A percentile compares a stretch with the other conserved stretches of the same genome.
These are phyloP conservation scores for Pleurotus citrinopileatus DNA, from an alignment of 768 basidiomycete species.

Conservation along the genomic window DNA sequence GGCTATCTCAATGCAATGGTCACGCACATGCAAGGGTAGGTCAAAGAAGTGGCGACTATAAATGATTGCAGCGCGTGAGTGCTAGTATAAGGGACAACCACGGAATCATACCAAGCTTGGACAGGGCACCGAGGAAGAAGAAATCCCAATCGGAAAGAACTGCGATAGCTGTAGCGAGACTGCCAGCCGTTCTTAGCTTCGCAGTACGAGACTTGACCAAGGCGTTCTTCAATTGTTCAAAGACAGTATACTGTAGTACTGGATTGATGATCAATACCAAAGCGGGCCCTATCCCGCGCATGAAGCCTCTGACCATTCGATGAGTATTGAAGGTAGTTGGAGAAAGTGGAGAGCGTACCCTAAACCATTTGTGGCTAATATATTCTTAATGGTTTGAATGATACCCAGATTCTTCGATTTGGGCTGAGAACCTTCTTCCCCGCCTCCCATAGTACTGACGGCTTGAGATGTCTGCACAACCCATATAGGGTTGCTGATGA, in stretches of 20 bases:
- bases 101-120: slow-evolving; percentile 71
- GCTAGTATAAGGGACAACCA: neutral
- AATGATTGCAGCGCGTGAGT: neutral
- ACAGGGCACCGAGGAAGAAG: slow-evolving; percentile 92
- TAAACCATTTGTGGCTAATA: slow-evolving; percentile 75
- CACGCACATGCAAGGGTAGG: slow-evolving; percentile 75
- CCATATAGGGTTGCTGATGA: slow-evolving; percentile 95
- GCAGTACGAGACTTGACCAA: slow-evolving; percentile 2
- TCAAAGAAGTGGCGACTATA: slow-evolving; percentile 38
- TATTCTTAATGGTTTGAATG: slow-evolving; percentile 81
- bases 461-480: slow-evolving; percentile 92
- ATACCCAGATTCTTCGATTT: slow-evolving; percentile 37
- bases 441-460: slow-evolving; percentile 49
- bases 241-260: slow-evolving; percentile 45
- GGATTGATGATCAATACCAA: slow-evolving; percentile 78
- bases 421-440: slow-evolving; percentile 20
- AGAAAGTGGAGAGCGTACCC: slow-evolving; percentile 54
- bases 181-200: slow-evolving; percentile 1
- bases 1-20: neutral
- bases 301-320: neutral
- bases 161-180: slow-evolving; percentile 35
- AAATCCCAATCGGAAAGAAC: slow-evolving; percentile 83
- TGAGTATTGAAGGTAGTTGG: neutral
- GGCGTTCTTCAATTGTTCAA: neutral
- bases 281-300: slow-evolving; percentile 72